phyloP scores from a whole-genome alignment of 192 early-diverging fungal genomes.

The Coemansia sp. region DNA sequence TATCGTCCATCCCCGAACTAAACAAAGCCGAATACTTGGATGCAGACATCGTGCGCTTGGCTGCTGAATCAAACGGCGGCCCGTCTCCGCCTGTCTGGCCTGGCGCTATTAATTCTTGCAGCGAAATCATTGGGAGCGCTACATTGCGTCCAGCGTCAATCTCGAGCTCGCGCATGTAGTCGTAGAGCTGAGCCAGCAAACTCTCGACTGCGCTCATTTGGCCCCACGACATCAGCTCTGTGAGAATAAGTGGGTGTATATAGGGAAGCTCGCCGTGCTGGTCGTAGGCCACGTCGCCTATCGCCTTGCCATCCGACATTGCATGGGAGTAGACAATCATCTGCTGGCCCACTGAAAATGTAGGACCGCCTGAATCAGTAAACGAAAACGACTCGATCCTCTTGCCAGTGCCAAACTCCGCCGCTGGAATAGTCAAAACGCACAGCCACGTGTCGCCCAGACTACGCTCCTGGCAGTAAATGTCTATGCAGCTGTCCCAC shows the following conservation, averaged over 20 bases:
- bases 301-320: constrained; percentile 8
- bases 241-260: constrained; percentile 42
- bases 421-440: constrained; percentile 20
- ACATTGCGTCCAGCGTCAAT: constrained; percentile 14
- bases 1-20: neutral
- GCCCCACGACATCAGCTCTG: constrained; percentile 51
- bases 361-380: constrained; percentile 41
- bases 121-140: constrained; percentile 24
- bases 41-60: neutral
- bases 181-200: constrained; percentile 34
- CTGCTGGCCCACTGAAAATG: constrained; percentile 38
- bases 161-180: constrained; percentile 33
- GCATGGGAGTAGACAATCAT: constrained; percentile 22
- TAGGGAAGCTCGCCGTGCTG: constrained; percentile 47
- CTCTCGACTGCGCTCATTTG: constrained; percentile 27
- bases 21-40: constrained; percentile 34
- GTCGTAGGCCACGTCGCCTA: constrained; percentile 35
- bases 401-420: constrained; percentile 33
- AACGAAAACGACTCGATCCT: constrained; percentile 48
- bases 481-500: constrained; percentile 43
- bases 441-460: constrained; percentile 38
- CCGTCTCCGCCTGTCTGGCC: neutral
- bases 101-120: constrained; percentile 20
- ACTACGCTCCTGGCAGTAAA: constrained; percentile 49
- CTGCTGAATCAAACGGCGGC: neutral